Percentiles rank a stretch among this genome's conserved stretches.
Conservation (phyloP, 2,329 filamentous ascomycete genomes). For the Colletotrichum karsti region DNA sequence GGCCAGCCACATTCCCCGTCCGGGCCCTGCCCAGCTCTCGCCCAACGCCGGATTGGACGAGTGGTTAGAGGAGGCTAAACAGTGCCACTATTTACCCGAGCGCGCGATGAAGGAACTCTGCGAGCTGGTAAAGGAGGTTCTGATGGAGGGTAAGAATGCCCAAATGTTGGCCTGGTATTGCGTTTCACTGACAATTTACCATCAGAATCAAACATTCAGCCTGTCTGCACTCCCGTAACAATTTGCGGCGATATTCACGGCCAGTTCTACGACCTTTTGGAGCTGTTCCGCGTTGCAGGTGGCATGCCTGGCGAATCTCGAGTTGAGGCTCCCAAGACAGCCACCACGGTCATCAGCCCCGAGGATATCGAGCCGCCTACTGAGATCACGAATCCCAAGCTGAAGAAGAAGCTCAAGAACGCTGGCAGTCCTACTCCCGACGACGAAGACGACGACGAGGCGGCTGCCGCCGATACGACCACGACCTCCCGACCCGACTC, state of each 20-base stretch:
- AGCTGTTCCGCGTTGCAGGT: conserved; percentile 95
- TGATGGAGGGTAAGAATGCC: conserved; percentile 84
- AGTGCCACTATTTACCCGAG: conserved; percentile 97
- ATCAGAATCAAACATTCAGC: conserved; percentile 96
- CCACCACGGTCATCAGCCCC: conserved; percentile 82
- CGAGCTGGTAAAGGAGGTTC: conserved; percentile 97
- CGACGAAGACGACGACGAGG: conserved; percentile 57
- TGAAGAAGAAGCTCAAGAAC: conserved; percentile 84
- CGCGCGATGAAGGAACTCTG: conserved; percentile 98
- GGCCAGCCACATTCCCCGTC: conserved; percentile 75
- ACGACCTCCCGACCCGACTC: conserved; percentile 43
- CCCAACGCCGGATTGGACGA: conserved; percentile 90
- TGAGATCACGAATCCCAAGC: conserved; percentile 86
- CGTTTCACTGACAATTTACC: conserved; percentile 7
- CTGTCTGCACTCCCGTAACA: conserved; percentile 95
- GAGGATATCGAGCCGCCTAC: conserved; percentile 92
- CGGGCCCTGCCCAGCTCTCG: conserved; percentile 86
- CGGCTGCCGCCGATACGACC: conserved; percentile 50
- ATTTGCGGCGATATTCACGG: conserved; percentile 98
- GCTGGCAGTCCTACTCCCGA: conserved; percentile 59
- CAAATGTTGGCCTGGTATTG: background rate
- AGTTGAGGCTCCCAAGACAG: conserved; percentile 72
- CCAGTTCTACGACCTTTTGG: conserved; percentile 97
- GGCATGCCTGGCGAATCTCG: conserved; percentile 91
- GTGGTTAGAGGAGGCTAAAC: conserved; percentile 96